Evolutionary conservation across 1,284 basidiomycete genomes (phyloP).

Genomic region (Apiotrichum domesticum): DNA sequence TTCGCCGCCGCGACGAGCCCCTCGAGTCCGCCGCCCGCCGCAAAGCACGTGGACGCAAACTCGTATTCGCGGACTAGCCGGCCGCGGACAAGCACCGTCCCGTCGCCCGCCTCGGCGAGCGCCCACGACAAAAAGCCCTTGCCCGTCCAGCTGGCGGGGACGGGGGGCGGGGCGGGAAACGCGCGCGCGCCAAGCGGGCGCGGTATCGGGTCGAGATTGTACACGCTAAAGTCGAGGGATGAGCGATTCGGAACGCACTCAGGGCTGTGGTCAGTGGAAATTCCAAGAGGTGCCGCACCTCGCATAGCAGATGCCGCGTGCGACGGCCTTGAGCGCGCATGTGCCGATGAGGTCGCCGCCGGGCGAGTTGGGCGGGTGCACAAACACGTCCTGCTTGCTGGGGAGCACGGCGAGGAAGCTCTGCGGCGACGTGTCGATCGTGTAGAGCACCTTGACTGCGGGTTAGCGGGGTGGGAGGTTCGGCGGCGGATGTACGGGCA

Average conservation of each 20-base stretch:
- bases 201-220: slow-evolving; percentile 35
- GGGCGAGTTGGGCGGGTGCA: slow-evolving; percentile 21
- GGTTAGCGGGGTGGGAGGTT: too few species aligned
- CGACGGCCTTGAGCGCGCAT: slow-evolving; percentile 33
- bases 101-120: slow-evolving; percentile 24
- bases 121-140: slow-evolving; percentile 42
- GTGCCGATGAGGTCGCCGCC: slow-evolving; percentile 25
- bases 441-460: slow-evolving; percentile 43
- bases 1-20: slow-evolving; percentile 35
- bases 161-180: slow-evolving; percentile 1
- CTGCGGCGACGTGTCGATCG: slow-evolving; percentile 34
- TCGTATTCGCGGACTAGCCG: slow-evolving; percentile 35
- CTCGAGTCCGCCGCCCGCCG: slow-evolving; percentile 34
- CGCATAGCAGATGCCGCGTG: slow-evolving; percentile 39
- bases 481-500: not conserved
- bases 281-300: slow-evolving; percentile 19
- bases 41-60: slow-evolving; percentile 30
- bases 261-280: slow-evolving; percentile 22
- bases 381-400: slow-evolving; percentile 35
- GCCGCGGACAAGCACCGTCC: slow-evolving; percentile 33
- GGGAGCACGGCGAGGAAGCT: slow-evolving; percentile 37
- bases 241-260: slow-evolving; percentile 36
- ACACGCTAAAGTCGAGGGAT: slow-evolving; percentile 40
- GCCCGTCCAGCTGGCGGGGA: slow-evolving; percentile 28
- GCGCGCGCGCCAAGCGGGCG: slow-evolving; percentile 1